Evolutionary conservation across 1,139 yeast genomes (phyloP).

Genomic region (Candida sanyaensis): DNA sequence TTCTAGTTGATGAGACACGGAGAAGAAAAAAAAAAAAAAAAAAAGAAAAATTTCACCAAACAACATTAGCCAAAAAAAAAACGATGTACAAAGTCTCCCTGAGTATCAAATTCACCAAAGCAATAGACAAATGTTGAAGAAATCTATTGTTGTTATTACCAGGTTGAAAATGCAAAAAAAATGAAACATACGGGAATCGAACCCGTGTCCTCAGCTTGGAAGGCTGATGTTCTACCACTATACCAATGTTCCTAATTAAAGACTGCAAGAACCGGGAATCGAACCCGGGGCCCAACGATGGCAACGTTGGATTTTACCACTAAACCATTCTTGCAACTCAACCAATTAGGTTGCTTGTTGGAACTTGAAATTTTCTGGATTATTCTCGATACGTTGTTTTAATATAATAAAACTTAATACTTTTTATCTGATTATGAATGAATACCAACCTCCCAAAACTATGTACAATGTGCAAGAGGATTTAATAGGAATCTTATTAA

Average conservation of each 20-base stretch:
- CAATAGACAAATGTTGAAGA: background rate
- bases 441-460: too few species aligned
- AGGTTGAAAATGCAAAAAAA: conserved; percentile 22
- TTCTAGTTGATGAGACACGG: too few species aligned
- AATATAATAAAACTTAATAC: too few species aligned
- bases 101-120: background rate
- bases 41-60: background rate
- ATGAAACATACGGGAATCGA: conserved; percentile 81
- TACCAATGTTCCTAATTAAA: conserved; percentile 46
- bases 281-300: conserved; percentile 21
- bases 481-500: too few species aligned
- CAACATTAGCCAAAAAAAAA: conserved; percentile 1
- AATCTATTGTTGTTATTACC: background rate
- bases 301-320: conserved; percentile 21
- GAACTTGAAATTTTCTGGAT: too few species aligned
- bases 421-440: too few species aligned
- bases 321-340: conserved; percentile 4
- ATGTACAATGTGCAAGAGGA: too few species aligned
- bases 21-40: background rate
- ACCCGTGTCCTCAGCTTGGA: conserved; percentile 83
- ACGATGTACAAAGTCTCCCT: background rate
- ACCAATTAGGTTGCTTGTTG: too few species aligned
- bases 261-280: conserved; percentile 13
- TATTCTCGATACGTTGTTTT: too few species aligned
- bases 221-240: conserved; percentile 63